Evolutionary conservation across 2,329 filamentous ascomycete genomes (phyloP).

Genomic region (Colletotrichum siamense): DNA sequence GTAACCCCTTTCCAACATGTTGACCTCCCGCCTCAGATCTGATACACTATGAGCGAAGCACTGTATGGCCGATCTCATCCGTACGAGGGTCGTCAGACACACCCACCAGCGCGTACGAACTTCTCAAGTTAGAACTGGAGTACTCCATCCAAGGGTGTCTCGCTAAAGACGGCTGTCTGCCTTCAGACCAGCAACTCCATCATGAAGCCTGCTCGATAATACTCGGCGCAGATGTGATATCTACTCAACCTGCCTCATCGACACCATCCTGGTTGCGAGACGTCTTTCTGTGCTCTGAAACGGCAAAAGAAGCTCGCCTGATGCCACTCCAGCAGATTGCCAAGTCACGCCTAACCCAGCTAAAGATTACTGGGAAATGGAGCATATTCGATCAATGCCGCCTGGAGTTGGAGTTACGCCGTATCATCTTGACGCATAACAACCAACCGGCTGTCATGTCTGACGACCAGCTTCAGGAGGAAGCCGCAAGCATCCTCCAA

Average conservation of each 20-base stretch:
- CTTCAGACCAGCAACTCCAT: slow-evolving; percentile 23
- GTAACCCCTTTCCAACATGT: slow-evolving; percentile 28
- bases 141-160: slow-evolving; percentile 27
- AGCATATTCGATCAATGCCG: not conserved
- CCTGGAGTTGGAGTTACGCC: not conserved
- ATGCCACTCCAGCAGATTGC: not conserved
- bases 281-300: slow-evolving; percentile 2
- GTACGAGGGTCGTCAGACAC: slow-evolving; percentile 14
- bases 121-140: slow-evolving; percentile 37
- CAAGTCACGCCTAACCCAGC: not conserved
- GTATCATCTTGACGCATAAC: not conserved
- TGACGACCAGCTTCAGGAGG: not conserved
- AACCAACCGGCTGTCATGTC: not conserved
- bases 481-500: not conserved
- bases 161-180: slow-evolving; percentile 21
- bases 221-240: slow-evolving; percentile 26
- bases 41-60: slow-evolving; percentile 40
- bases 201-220: slow-evolving; percentile 30
- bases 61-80: slow-evolving; percentile 30
- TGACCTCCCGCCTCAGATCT: slow-evolving; percentile 38
- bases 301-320: slow-evolving; percentile 20
- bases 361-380: not conserved
- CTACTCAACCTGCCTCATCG: not conserved
- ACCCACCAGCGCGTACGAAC: slow-evolving; percentile 34
- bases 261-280: slow-evolving; percentile 28